Evolutionary conservation across 768 basidiomycete genomes (phyloP).

Genomic region (Trametes meyenii): DNA sequence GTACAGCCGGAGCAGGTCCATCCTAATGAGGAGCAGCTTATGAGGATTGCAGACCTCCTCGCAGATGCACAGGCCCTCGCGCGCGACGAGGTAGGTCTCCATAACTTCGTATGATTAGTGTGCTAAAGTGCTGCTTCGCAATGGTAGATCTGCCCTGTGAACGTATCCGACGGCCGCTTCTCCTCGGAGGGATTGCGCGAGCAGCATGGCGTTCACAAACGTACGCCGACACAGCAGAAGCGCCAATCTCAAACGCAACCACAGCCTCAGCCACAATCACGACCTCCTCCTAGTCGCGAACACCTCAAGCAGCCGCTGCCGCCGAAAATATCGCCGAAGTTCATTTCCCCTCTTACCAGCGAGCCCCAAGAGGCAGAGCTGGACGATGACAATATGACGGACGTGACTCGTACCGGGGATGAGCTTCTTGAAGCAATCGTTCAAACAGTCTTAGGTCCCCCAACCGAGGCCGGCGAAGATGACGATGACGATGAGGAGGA

Average conservation of each 20-base stretch:
- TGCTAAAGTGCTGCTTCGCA: constrained; percentile 1
- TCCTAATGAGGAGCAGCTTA: constrained; percentile 94
- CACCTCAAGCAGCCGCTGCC: neutral
- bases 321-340: constrained; percentile 24
- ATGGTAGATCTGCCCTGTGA: constrained; percentile 32
- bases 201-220: neutral
- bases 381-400: constrained; percentile 64
- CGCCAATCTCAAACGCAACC: neutral
- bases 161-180: constrained; percentile 16
- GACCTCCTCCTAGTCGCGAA: neutral
- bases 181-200: neutral
- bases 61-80: constrained; percentile 67
- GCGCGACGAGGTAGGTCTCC: constrained; percentile 53
- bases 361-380: constrained; percentile 30
- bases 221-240: neutral
- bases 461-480: constrained; percentile 40
- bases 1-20: constrained; percentile 50
- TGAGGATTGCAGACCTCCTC: constrained; percentile 88
- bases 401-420: constrained; percentile 76
- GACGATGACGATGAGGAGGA: constrained; percentile 66
- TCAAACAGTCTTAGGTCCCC: constrained; percentile 46
- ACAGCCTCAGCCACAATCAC: neutral
- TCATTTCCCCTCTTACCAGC: constrained; percentile 23
- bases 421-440: constrained; percentile 79
- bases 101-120: neutral